Conservation (phyloP, 2,329 filamentous ascomycete species). For the Neurospora sp. region DNA sequence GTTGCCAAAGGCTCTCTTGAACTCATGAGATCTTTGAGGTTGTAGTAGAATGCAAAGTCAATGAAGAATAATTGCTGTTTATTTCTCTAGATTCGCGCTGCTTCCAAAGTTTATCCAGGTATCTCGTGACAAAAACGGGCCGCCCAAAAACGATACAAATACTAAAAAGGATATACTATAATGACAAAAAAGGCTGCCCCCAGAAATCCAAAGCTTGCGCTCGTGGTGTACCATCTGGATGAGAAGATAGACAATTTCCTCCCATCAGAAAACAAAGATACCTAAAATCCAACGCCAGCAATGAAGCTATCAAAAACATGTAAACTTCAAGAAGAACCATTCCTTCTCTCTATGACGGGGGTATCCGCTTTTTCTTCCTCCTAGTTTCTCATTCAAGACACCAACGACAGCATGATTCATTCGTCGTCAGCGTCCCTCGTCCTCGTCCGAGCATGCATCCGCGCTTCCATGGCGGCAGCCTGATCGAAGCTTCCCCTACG, state of each 20-base stretch:
- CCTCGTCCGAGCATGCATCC: slow-evolving; percentile 13
- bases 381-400: not conserved
- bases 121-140: not conserved
- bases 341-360: not conserved
- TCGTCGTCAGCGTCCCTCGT: not conserved
- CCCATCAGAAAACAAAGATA: not conserved
- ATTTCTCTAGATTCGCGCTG: not conserved
- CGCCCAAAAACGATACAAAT: not conserved
- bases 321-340: not conserved
- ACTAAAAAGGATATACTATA: not conserved
- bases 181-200: not conserved
- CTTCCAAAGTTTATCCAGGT: not conserved
- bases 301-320: not conserved
- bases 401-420: not conserved
- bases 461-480: slow-evolving; percentile 18
- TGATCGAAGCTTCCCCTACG: slow-evolving; percentile 66
- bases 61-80: not conserved
- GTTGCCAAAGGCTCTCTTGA: not conserved
- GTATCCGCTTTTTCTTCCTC: not conserved
- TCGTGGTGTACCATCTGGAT: not conserved
- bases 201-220: not conserved
- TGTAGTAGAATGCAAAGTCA: not conserved
- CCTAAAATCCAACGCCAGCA: not conserved
- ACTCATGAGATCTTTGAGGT: not conserved
- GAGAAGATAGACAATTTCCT: not conserved